Conservation (phyloP, 345 rosid genomes). For the Ricinus communis region DNA sequence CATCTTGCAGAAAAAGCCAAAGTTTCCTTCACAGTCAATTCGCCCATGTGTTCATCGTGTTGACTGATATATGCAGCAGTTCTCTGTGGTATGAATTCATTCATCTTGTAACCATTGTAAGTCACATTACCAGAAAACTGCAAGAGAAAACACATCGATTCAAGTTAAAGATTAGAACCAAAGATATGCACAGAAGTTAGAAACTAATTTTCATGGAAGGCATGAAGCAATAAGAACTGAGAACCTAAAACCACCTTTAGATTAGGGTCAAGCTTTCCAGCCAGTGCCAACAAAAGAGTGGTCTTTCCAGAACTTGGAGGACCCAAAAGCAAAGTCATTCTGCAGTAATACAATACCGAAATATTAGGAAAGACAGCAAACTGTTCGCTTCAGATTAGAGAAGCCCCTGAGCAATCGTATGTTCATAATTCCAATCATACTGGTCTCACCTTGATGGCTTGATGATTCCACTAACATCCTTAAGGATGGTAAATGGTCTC, state of each 20-base stretch:
- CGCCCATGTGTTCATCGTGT: slow-evolving; percentile 57
- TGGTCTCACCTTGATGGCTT: slow-evolving; percentile 58
- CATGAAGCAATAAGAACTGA: no score
- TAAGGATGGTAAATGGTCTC: slow-evolving; percentile 55
- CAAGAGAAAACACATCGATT: not conserved
- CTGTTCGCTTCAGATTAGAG: no score
- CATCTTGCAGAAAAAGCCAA: slow-evolving; percentile 75
- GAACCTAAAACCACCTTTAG: slow-evolving; percentile 42
- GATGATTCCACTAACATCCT: slow-evolving; percentile 63
- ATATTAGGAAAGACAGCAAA: no score
- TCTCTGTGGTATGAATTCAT: slow-evolving; percentile 68
- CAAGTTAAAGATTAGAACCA: no score
- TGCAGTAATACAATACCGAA: slow-evolving; percentile 16
- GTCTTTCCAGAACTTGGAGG: slow-evolving; percentile 92
- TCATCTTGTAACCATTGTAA: slow-evolving; percentile 56
- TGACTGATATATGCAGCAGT: slow-evolving; percentile 70
- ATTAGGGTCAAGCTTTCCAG: slow-evolving; percentile 61
- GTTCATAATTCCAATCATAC: no score
- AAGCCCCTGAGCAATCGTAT: no score
- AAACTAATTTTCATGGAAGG: not conserved
- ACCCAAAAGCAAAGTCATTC: slow-evolving; percentile 79
- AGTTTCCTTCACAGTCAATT: slow-evolving; percentile 77
- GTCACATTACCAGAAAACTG: slow-evolving; percentile 65
- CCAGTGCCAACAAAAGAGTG: slow-evolving; percentile 72
- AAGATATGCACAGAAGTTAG: not conserved